A percentile compares a stretch with the other conserved stretches of the same genome.
Evolutionary conservation across 2,329 filamentous ascomycete species (phyloP).

Genomic region (Magnaporthiopsis incrustans): DNA sequence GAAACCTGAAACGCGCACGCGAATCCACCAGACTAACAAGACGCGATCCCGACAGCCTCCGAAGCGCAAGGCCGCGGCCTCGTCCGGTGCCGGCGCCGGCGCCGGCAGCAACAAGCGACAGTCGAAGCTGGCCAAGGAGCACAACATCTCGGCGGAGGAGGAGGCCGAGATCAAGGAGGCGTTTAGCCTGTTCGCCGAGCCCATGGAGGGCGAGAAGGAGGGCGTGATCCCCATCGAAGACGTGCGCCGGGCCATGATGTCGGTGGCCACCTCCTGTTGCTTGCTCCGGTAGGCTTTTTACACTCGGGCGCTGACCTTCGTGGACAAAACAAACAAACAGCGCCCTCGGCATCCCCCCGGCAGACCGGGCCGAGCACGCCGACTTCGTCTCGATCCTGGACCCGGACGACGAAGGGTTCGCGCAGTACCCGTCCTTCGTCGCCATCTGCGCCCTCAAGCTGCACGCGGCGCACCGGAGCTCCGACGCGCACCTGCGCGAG

Average conservation of each 20-base stretch:
- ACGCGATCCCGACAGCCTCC: slow-evolving; percentile 33
- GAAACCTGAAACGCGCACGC: neutral
- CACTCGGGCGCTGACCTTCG: neutral
- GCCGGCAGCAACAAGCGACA: slow-evolving; percentile 42
- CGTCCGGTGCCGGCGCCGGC: slow-evolving; percentile 15
- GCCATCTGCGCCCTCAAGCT: slow-evolving; percentile 84
- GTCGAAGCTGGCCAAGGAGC: slow-evolving; percentile 87
- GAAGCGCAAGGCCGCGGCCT: slow-evolving; percentile 38
- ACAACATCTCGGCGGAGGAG: slow-evolving; percentile 75
- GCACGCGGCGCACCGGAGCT: slow-evolving; percentile 48
- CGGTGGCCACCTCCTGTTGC: slow-evolving; percentile 21
- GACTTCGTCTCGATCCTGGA: slow-evolving; percentile 78
- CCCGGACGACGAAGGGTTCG: slow-evolving; percentile 69
- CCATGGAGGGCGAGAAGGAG: slow-evolving; percentile 63
- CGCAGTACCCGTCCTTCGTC: slow-evolving; percentile 74
- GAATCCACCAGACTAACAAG: neutral
- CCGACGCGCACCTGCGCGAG: slow-evolving; percentile 52
- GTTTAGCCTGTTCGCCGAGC: slow-evolving; percentile 71
- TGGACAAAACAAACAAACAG: slow-evolving; percentile 31
- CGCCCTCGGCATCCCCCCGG: slow-evolving; percentile 71
- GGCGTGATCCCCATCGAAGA: slow-evolving; percentile 61
- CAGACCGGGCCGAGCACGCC: slow-evolving; percentile 55
- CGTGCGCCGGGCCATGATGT: slow-evolving; percentile 67
- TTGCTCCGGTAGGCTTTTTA: no score
- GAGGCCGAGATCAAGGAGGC: slow-evolving; percentile 89